phyloP scores from a whole-genome alignment of 2,329 filamentous ascomycete species.

The Aspergillus sojae region DNA sequence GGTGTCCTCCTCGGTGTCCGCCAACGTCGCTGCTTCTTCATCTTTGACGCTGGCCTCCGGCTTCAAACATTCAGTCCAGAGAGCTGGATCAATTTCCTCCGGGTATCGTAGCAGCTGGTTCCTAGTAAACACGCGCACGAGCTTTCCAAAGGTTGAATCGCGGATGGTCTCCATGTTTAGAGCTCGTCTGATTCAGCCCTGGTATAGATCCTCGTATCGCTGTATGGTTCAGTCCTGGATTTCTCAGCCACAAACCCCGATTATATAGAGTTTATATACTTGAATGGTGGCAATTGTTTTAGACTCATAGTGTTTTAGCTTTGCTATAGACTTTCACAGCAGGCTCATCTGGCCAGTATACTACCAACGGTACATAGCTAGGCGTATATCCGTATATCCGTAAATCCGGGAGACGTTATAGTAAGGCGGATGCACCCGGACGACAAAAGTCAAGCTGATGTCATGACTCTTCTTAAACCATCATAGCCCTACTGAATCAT shows the following conservation, averaged over 20 bases:
- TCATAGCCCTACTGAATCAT: not conserved
- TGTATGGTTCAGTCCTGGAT: no score
- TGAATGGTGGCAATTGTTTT: not conserved
- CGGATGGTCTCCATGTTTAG: constrained; percentile 18
- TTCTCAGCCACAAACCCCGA: no score
- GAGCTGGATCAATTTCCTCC: constrained; percentile 18
- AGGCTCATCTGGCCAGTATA: not conserved
- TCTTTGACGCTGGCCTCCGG: constrained; percentile 12
- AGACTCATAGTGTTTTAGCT: not conserved
- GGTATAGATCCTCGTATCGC: not conserved
- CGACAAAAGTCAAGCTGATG: not conserved
- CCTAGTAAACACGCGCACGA: constrained; percentile 20
- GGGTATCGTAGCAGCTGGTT: constrained; percentile 20
- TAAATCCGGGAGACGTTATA: not conserved
- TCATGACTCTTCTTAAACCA: not conserved
- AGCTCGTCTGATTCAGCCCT: not conserved
- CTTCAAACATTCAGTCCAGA: constrained; percentile 20
- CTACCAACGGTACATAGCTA: not conserved
- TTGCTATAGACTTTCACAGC: not conserved
- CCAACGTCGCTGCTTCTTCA: constrained; percentile 8
- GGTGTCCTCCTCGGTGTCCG: constrained; percentile 13
- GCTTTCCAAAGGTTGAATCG: constrained; percentile 27
- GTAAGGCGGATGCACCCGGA: not conserved
- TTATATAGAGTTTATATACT: not conserved
- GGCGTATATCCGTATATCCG: not conserved